Base-by-base conservation (phyloP, 1,284 basidiomycete species). In the Naganishia albida region DNA sequence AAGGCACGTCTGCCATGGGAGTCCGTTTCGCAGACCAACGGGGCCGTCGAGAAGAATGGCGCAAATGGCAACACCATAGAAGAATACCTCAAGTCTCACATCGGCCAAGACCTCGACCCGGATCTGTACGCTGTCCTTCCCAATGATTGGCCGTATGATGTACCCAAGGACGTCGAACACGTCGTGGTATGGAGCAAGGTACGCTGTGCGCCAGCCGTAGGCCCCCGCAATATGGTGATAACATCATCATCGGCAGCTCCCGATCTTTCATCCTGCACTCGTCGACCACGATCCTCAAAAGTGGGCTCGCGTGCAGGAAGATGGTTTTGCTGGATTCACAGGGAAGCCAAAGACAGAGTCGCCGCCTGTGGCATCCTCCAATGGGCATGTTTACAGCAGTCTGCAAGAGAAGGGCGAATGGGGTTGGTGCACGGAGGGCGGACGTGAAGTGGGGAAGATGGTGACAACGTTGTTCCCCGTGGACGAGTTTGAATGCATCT, bases 131-230 rank as follows among this genome's bases (percentile, higher is more conserved):
- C 60, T 7, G 48, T 78, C 2, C 63, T 79, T 20, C 71, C 72
- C 2, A 79, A 79, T 59, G 78, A 79, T 67, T 79, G 78, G 78
- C 78, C 78, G 30, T 79, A 79, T 67, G 74, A 72, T 62, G 64
- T 75, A 3, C 78, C 78, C 0, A 72, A 75, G 42, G 78, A 75
- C 3, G 76, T 76, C 8, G 67, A 73, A 52, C 78, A 79, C 64
- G 75, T 71, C 68, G 74, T 73, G 50, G 72, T 79, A 10, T 79
- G 78, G 78, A 75, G 72, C 28, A 71, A 71, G 63, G 77, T 79
- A 60, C 65, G 76, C 18, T 18, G 43, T 13, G 2, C n/a, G 3
- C 25, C 7, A n/a, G 30, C 6, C 16, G 25, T 38, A 13, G 1
- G 16, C 34, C 25, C 12, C 7, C 60, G 30, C 30, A 16, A 15